These are phyloP conservation scores for Dothideomycetidae sp. DNA, from an alignment of 2,329 filamentous ascomycete genomes.

Conservation along the genomic window DNA sequence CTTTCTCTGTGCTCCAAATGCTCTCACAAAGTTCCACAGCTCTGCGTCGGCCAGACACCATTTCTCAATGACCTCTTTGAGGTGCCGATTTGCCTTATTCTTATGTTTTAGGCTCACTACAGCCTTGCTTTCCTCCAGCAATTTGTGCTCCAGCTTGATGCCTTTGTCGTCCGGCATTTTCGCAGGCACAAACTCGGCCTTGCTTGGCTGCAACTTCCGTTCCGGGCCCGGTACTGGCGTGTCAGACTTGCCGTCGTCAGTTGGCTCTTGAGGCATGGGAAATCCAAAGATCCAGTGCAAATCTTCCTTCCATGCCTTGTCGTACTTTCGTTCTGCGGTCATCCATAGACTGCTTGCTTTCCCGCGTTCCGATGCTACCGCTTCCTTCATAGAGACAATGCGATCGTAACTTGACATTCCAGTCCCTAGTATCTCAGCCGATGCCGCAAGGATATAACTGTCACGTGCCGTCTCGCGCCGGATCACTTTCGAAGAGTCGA, in stretches of 20 bases:
- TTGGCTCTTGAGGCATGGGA: slow-evolving; percentile 47
- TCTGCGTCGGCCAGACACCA: slow-evolving; percentile 57
- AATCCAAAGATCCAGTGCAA: slow-evolving; percentile 89
- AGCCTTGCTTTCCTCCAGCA: slow-evolving; percentile 40
- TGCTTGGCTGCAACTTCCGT: slow-evolving; percentile 28
- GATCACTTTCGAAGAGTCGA: slow-evolving; percentile 29
- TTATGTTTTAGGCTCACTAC: slow-evolving; percentile 9
- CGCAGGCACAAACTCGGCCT: slow-evolving; percentile 32
- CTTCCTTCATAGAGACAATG: slow-evolving; percentile 64
- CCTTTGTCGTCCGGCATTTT: slow-evolving; percentile 40
- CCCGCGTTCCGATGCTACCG: slow-evolving; percentile 55
- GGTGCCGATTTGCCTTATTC: slow-evolving; percentile 5
- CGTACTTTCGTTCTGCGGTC: slow-evolving; percentile 43
- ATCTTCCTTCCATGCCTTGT: slow-evolving; percentile 24
- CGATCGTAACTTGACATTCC: slow-evolving; percentile 50
- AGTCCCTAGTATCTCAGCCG: slow-evolving; percentile 51
- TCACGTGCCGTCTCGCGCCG: slow-evolving; percentile 55
- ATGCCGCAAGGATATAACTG: slow-evolving; percentile 60
- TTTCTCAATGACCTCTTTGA: slow-evolving; percentile 32
- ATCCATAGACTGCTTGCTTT: slow-evolving; percentile 63
- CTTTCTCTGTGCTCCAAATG: slow-evolving; percentile 47
- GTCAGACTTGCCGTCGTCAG: slow-evolving; percentile 40
- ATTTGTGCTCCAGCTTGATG: slow-evolving; percentile 38
- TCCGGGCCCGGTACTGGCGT: slow-evolving; percentile 46
- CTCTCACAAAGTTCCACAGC: slow-evolving; percentile 60